These are phyloP conservation scores for Lepiota venenata DNA, from an alignment of 768 basidiomycete genomes.

Conservation along the genomic window DNA sequence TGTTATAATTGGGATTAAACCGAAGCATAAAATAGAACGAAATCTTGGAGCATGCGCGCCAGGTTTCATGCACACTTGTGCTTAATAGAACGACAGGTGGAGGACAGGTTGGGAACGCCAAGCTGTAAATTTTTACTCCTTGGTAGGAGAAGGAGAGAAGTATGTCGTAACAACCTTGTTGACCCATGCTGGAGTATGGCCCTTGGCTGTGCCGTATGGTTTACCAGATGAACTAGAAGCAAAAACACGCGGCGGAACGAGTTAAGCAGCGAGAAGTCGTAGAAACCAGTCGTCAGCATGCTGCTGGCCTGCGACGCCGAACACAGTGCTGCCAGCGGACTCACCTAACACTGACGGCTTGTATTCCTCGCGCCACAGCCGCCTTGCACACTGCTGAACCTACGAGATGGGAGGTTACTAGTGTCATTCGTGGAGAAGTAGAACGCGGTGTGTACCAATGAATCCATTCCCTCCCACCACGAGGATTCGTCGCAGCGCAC, in stretches of 20 bases:
- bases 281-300: not conserved
- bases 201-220: constrained; percentile 86
- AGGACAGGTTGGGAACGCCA: not conserved
- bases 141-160: constrained; percentile 17
- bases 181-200: constrained; percentile 87
- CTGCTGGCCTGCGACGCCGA: not conserved
- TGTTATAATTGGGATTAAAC: not conserved
- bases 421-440: constrained; percentile 8
- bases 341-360: constrained; percentile 89
- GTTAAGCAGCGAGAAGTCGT: not conserved
- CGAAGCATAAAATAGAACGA: not conserved
- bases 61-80: not conserved
- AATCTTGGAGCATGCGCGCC: not conserved
- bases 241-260: not conserved
- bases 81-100: not conserved
- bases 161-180: constrained; percentile 46
- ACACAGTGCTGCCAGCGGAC: not conserved
- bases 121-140: not conserved
- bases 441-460: constrained; percentile 55
- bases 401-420: constrained; percentile 27
- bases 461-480: constrained; percentile 99
- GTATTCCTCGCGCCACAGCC: constrained; percentile 80
- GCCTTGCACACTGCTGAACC: constrained; percentile 91
- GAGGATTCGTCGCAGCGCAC: constrained; percentile 59
- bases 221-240: constrained; percentile 73